Evolutionary conservation across 108 stramenopile genomes (phyloP), one percentile per base, ranked within the genome.

Genomic region (Cyclotella atomus): DNA sequence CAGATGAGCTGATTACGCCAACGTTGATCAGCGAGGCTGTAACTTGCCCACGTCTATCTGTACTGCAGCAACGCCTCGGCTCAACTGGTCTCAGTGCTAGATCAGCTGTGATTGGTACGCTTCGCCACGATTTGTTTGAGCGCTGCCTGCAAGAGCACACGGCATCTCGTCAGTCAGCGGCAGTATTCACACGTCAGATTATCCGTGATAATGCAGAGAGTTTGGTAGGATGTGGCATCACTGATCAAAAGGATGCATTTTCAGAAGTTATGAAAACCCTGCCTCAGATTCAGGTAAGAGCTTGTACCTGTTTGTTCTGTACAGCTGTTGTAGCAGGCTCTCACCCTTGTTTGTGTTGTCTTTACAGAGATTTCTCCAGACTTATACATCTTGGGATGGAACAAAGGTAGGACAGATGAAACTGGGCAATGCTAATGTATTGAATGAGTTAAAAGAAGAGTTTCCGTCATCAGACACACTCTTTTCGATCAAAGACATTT

Each of bases 51-150:
- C 85, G 95, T 24, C 70, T 91, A 29, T 90, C 95, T 2, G 89
- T 90, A 2, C 65, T 95, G 35, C 85, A 86, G 76, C 73, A 70
- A 27, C 76, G 89, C 36, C 43, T 88, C 28, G 95, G 95, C 25
- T 92, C 91, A 15, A 83, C 89, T 27, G 89, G 88, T 12, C 54
- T 95, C 1, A 82, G 85, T 21, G 43, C 83, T 12, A 83, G 74
- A 34, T 62, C 91, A 16, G 88, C 91, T 21, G 68, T 93, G 19
- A 75, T 90, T 45, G 96, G 96, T 25, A 93, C 90, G 3, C 81
- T 94, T 59, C 82, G 91, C 10, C 96, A 96, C 49, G 89, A 83
- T 25, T 81, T 96, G 16, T 96, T 96, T 64, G 87, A 92, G 69
- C 60, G 62, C 20, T 89, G 88, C 59, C 35, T 96, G 32, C 81